phyloP scores from a whole-genome alignment of 2,329 filamentous ascomycete species.

The Colletotrichum cordylinicola region DNA sequence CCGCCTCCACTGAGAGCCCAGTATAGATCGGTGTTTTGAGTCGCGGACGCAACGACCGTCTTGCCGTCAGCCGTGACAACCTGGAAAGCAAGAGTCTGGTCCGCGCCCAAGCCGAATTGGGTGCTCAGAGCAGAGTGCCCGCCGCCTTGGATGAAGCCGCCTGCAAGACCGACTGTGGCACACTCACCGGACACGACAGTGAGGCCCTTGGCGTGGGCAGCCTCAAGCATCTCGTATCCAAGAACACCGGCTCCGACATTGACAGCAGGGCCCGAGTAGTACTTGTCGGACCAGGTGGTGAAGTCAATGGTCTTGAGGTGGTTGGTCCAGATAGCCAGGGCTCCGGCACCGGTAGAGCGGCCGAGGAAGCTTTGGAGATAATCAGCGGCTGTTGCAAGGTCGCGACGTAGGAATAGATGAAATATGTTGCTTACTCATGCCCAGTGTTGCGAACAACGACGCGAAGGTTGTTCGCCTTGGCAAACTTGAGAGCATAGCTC shows the following conservation, averaged over 20 bases:
- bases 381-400: neutral
- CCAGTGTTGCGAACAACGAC: constrained; percentile 40
- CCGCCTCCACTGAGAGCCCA: constrained; percentile 61
- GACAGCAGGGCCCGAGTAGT: constrained; percentile 58
- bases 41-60: constrained; percentile 45
- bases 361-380: constrained; percentile 30
- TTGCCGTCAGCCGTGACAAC: constrained; percentile 50
- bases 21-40: constrained; percentile 54
- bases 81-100: constrained; percentile 51
- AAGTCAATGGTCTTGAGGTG: constrained; percentile 47
- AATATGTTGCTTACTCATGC: constrained; percentile 27
- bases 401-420: no score
- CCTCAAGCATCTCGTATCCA: constrained; percentile 48
- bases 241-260: constrained; percentile 60
- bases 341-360: constrained; percentile 41
- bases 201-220: constrained; percentile 33
- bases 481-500: constrained; percentile 35
- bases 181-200: constrained; percentile 21
- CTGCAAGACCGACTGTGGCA: constrained; percentile 36
- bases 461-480: constrained; percentile 38
- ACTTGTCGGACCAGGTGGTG: constrained; percentile 37
- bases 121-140: constrained; percentile 49
- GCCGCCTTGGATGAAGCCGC: constrained; percentile 54
- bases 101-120: constrained; percentile 51
- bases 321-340: constrained; percentile 44